These are phyloP conservation scores for Cymbopogon citratus DNA, from an alignment of 176 grass and related monocot species.

Conservation along the genomic window DNA sequence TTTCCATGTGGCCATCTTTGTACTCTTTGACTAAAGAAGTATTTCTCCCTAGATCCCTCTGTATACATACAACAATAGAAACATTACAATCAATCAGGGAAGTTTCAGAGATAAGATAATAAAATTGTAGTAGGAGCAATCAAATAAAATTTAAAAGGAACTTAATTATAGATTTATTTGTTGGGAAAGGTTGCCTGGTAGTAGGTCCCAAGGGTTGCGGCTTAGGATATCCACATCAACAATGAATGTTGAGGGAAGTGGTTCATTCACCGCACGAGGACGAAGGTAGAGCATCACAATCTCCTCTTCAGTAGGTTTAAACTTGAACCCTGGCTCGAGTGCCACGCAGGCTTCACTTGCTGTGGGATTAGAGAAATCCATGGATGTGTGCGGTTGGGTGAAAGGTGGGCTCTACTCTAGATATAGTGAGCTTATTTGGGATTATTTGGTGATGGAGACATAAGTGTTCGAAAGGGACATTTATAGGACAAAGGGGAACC, in stretches of 20 bases:
- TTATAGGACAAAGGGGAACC: neutral
- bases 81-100: neutral
- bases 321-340: neutral
- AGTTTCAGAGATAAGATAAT: no score
- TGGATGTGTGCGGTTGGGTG: neutral
- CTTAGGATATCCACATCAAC: conserved; percentile 10
- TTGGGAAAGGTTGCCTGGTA: neutral
- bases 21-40: conserved; percentile 37
- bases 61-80: no score
- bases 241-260: neutral
- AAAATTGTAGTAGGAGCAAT: neutral
- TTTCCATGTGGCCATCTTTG: neutral
- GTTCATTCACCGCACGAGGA: neutral
- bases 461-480: neutral
- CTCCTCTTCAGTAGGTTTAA: neutral
- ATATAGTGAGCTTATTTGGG: neutral
- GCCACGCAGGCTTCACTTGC: neutral
- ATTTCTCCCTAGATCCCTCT: conserved; percentile 3
- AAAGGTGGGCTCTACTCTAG: neutral
- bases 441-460: neutral
- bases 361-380: neutral
- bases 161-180: neutral
- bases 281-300: neutral
- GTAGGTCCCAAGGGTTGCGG: conserved; percentile 38
- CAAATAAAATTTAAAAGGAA: neutral